Percentiles rank a stretch among this genome's conserved stretches.
Conservation (phyloP, 2,329 filamentous ascomycete genomes). For the Arthrinium puccinioides region DNA sequence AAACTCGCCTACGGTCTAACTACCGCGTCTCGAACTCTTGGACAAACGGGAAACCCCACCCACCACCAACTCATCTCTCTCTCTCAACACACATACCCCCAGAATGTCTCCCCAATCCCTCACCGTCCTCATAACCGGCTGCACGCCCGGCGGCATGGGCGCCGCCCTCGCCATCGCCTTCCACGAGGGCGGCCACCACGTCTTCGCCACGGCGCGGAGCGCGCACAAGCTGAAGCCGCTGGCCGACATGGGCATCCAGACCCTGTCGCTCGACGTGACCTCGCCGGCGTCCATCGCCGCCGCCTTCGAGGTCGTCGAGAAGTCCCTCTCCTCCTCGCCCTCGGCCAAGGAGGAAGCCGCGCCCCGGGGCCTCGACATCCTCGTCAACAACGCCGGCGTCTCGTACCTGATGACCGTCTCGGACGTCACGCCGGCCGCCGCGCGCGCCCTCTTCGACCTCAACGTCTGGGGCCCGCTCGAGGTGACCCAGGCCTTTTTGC, state of each 20-base stretch:
- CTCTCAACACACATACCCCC: no score
- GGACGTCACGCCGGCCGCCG: conserved; percentile 1
- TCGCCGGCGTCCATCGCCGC: background rate
- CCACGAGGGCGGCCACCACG: conserved; percentile 5
- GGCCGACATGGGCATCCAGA: background rate
- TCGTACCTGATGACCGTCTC: conserved; percentile 1
- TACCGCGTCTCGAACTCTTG: no score
- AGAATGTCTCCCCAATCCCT: no score
- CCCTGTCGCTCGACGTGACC: background rate
- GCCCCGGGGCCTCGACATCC: conserved; percentile 1
- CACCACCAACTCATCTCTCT: no score
- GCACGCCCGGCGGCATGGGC: conserved; percentile 4
- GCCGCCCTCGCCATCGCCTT: conserved; percentile 4
- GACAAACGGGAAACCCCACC: no score
- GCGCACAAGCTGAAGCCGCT: conserved; percentile 2
- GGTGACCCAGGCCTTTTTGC: conserved; percentile 5
- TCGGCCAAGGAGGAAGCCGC: background rate
- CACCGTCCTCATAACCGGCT: conserved; percentile 6
- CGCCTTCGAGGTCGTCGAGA: background rate
- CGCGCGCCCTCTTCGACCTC: conserved; percentile 1
- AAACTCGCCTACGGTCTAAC: no score
- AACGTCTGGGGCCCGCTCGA: conserved; percentile 3
- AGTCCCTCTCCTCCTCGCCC: background rate
- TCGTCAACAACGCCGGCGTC: conserved; percentile 4
- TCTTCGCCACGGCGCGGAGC: conserved; percentile 6